These are phyloP conservation scores for Morella rubra DNA, from an alignment of 306 rosid species.

Conservation along the genomic window DNA sequence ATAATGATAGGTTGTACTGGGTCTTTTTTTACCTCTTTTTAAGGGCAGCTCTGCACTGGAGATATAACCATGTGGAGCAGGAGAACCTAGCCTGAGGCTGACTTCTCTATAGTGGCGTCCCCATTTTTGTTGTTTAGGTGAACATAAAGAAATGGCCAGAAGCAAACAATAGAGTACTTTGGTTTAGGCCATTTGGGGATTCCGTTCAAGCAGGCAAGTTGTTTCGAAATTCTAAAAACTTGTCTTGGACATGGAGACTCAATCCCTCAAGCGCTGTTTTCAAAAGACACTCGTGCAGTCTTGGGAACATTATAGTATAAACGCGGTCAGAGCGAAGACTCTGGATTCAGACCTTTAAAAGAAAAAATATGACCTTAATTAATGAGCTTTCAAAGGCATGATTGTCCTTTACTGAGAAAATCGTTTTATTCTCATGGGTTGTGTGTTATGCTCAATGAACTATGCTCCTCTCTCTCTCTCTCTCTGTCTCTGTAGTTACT, in stretches of 20 bases:
- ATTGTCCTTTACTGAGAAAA: neutral
- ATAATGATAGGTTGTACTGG: no score
- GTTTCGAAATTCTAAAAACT: conserved; percentile 24
- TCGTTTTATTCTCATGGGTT: neutral
- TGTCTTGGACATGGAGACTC: conserved; percentile 16
- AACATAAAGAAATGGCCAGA: neutral
- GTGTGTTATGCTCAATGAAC: neutral
- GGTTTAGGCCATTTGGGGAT: conserved; percentile 13
- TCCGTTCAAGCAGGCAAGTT: conserved; percentile 31
- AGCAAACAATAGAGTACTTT: neutral
- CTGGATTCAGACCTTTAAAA: no score
- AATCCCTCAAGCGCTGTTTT: conserved; percentile 7
- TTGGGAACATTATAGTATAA: conserved; percentile 16
- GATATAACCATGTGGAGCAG: neutral
- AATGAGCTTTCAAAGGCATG: neutral
- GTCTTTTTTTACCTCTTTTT: no score
- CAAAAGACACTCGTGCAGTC: conserved; percentile 41
- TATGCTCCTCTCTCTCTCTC: neutral
- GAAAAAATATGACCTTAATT: no score
- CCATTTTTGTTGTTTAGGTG: neutral
- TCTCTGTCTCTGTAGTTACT: neutral
- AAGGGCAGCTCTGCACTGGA: no score
- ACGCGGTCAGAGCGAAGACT: neutral
- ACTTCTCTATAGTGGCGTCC: neutral
- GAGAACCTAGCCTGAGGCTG: neutral